Base-by-base conservation (phyloP, 495 filamentous ascomycete genomes). In the Daldinia bambusicola region DNA sequence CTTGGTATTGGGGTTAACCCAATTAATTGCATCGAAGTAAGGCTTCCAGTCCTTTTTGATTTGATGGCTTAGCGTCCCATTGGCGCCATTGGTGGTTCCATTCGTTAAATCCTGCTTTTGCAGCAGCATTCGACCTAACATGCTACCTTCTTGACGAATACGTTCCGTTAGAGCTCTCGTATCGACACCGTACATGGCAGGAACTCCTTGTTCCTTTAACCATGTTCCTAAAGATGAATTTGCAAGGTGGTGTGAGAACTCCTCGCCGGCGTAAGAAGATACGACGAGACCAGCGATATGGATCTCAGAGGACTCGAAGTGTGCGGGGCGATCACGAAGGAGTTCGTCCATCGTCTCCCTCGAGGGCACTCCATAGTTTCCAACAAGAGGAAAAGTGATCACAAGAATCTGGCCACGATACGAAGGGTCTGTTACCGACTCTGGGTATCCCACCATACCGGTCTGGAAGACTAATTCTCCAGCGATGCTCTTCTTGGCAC, bases 381-480 rank as follows among this genome's bases (percentile, higher is more conserved):
- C 93, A 64, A 94, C 90, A 14, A 97, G 84, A 26, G 93, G 93
- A 79, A 95, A 97, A 30, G 93, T 97, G 74, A 97, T 86, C 74
- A 97, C 92, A 57, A 97, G 87, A 56, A 97, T 94, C 80, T 97
- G 93, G 40, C 93, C 93, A 14, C 91, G 91, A 80, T 97, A 97
- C 63, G 93, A 97, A 66, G 93, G 93, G 74, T 97, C 93, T 56
- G 93, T 97, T 74, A 97, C 86, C 12, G 92, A 94, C 83, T 99
- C 95, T 34, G 95, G 94, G 77, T 99, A 99, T 67, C 95, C 95
- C 63, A 99, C 95, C 95, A 99, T 97, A 77, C 95, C 95, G 55
- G 95, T 99, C 85, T 99, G 95, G 84, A 99, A 99, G 80, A 99
- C 95, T 77, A 98, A 84, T 87, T 99, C 95, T 75, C 95, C 95